Evolutionary conservation across 2,329 filamentous ascomycete genomes (phyloP), one percentile per base, ranked within the genome.

Genomic region (Phialophora verrucosa): DNA sequence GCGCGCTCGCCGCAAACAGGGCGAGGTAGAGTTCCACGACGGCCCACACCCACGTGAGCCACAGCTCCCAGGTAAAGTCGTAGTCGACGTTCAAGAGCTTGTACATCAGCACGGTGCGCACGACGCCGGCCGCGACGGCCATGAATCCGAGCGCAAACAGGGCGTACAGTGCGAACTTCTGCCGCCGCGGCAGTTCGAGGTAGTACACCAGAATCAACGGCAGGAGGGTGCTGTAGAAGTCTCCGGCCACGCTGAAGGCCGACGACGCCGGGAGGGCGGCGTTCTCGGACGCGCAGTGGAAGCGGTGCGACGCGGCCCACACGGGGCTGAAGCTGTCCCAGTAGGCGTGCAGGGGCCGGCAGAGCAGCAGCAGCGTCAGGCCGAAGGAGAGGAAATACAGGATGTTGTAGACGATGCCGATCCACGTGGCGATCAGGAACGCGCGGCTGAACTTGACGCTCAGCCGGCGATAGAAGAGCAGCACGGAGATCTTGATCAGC

Each of bases 1-100:
- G 73, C 4, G 75, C 74, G 2, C 74, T 73, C 12, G 74, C 73
- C 10, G 73, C 74, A 17, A 74, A 71, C 17, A 77, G 75, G 14
- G 73, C 70, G 17, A 75, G 51, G 50, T 73, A 73, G 8, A 74
- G 69, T 64, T 76, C 75, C n/a, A 76, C 64, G 1, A 73, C 66
- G 2, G 71, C 69, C 74, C 74, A 76, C 14, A 75, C 72, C 71
- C 70, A 73, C 29, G 67, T 71, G 3, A 70, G 65, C 64, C 67
- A 73, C 29, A 73, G 50, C 8, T 65, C 42, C 68, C 67, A 71
- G 3, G 68, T 71, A 29, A 70, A 70, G 56, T 73, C 72, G 44
- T 69, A 72, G 42, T 68, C 58, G 20, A 38, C 47, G 53, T 69
- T 71, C 56, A 72, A 31, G 25, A 71, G 10, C 3, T 62, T 58